Conservation (phyloP, 495 filamentous ascomycete genomes). For the Xylaria intraflava region DNA sequence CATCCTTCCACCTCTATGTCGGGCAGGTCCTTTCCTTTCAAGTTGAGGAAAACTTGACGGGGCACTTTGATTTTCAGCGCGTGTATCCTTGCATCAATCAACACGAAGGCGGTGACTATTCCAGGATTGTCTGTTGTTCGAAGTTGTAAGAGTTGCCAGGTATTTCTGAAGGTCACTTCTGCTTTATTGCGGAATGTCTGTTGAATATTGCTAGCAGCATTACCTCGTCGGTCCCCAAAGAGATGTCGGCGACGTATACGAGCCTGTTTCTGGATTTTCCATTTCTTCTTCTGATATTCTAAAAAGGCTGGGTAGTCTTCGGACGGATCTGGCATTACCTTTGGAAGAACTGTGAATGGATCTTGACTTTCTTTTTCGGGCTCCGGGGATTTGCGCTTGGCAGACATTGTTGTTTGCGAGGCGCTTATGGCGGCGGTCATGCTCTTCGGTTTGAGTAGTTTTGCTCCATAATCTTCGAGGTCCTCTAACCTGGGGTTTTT, state of each 20-base stretch:
- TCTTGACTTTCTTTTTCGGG: constrained; percentile 55
- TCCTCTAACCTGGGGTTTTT: constrained; percentile 51
- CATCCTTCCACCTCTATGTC: constrained; percentile 85
- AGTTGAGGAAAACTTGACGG: constrained; percentile 82
- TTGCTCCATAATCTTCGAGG: constrained; percentile 78
- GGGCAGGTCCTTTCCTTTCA: constrained; percentile 79
- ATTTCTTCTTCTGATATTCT: constrained; percentile 96
- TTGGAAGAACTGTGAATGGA: constrained; percentile 77
- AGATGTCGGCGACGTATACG: constrained; percentile 80
- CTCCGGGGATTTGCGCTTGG: constrained; percentile 80
- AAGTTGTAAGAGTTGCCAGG: constrained; percentile 92
- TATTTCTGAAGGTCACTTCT: constrained; percentile 78
- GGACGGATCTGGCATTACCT: constrained; percentile 75
- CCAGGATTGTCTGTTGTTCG: constrained; percentile 72
- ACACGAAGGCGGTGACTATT: constrained; percentile 78
- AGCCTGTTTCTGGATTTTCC: constrained; percentile 95
- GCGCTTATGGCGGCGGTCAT: constrained; percentile 50
- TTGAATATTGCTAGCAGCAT: constrained; percentile 67
- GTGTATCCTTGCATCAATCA: constrained; percentile 91
- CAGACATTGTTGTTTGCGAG: constrained; percentile 40
- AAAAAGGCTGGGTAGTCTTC: constrained; percentile 88
- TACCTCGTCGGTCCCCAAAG: constrained; percentile 75
- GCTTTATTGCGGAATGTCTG: constrained; percentile 87
- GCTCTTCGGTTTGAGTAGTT: constrained; percentile 62
- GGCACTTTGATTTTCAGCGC: constrained; percentile 82